Percentiles rank a stretch among this genome's conserved stretches.
These are phyloP conservation scores for Aureobasidium sp. DNA, from an alignment of 2,329 filamentous ascomycete species.

Conservation along the genomic window DNA sequence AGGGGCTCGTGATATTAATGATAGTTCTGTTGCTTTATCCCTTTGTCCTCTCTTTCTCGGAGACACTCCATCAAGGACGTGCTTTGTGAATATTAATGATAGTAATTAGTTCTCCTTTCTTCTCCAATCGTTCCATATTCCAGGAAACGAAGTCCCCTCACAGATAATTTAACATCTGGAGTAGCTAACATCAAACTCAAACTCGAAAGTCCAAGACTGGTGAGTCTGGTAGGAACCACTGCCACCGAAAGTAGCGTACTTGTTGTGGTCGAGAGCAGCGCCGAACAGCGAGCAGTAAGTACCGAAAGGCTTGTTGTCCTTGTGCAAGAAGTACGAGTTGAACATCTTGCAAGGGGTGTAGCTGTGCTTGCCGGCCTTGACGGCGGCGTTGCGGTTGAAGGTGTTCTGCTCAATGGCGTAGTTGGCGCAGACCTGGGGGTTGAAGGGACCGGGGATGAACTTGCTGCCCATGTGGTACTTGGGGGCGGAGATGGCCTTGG, in stretches of 20 bases:
- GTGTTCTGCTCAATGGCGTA: slow-evolving; percentile 19
- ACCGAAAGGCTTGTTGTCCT: slow-evolving; percentile 15
- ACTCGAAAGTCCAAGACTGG: slow-evolving; percentile 11
- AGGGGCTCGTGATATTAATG: background rate
- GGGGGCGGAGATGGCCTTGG: slow-evolving; percentile 13
- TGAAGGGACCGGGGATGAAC: slow-evolving; percentile 21
- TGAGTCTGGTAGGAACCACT: slow-evolving; percentile 9
- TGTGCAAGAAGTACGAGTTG: slow-evolving; percentile 17
- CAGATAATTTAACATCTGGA: background rate
- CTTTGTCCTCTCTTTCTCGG: no score
- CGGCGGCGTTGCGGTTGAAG: slow-evolving; percentile 14
- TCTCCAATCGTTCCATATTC: background rate
- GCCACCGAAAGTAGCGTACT: slow-evolving; percentile 12
- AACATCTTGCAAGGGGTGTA: slow-evolving; percentile 16
- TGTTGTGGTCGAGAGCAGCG: slow-evolving; percentile 12
- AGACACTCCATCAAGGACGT: background rate
- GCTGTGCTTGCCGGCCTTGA: slow-evolving; percentile 5
- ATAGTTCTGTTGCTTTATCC: background rate
- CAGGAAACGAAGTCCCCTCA: background rate
- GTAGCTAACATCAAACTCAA: background rate
- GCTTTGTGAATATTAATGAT: background rate
- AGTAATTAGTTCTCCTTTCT: background rate
- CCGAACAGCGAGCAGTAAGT: slow-evolving; percentile 19
- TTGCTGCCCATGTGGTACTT: slow-evolving; percentile 15
- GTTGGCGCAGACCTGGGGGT: slow-evolving; percentile 17